Evolutionary conservation across 495 filamentous ascomycete genomes (phyloP).

Genomic region (Hyaloscypha bicolor): DNA sequence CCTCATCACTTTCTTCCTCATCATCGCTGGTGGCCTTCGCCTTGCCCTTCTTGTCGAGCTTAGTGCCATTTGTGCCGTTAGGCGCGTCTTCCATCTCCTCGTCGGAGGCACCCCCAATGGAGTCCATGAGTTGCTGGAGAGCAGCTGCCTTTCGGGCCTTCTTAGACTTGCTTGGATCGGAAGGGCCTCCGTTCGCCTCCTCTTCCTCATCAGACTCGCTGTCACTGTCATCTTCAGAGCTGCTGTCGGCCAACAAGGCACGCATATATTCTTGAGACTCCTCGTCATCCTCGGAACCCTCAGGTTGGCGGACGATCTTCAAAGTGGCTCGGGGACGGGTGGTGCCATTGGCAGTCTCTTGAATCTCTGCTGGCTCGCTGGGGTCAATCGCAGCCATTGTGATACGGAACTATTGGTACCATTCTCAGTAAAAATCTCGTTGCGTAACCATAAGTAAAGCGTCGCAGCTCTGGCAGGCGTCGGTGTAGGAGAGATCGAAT

Average conservation of each 20-base stretch:
- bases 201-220: slow-evolving; percentile 61
- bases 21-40: slow-evolving; percentile 69
- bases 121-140: slow-evolving; percentile 69
- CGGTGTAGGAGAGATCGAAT: slow-evolving; percentile 7
- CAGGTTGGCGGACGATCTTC: slow-evolving; percentile 75
- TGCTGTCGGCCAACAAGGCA: slow-evolving; percentile 49
- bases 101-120: slow-evolving; percentile 63
- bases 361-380: slow-evolving; percentile 67
- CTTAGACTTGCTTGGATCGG: slow-evolving; percentile 84
- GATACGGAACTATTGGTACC: slow-evolving; percentile 91
- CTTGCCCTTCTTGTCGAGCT: slow-evolving; percentile 74
- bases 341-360: slow-evolving; percentile 46
- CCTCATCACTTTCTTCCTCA: slow-evolving; percentile 57
- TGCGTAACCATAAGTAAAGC: background rate
- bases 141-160: slow-evolving; percentile 74
- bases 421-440: slow-evolving; percentile 8
- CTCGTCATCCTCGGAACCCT: slow-evolving; percentile 59
- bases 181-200: slow-evolving; percentile 83
- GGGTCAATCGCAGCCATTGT: slow-evolving; percentile 99
- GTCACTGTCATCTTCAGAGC: slow-evolving; percentile 47
- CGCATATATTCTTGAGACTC: slow-evolving; percentile 58
- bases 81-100: slow-evolving; percentile 64
- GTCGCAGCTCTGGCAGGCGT: background rate
- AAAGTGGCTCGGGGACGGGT: slow-evolving; percentile 76
- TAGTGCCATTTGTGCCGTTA: slow-evolving; percentile 45